Percentiles rank a stretch among this genome's conserved stretches.
These are phyloP conservation scores for Lecanosticta acicola DNA, from an alignment of 2,329 filamentous ascomycete species.

Conservation along the genomic window DNA sequence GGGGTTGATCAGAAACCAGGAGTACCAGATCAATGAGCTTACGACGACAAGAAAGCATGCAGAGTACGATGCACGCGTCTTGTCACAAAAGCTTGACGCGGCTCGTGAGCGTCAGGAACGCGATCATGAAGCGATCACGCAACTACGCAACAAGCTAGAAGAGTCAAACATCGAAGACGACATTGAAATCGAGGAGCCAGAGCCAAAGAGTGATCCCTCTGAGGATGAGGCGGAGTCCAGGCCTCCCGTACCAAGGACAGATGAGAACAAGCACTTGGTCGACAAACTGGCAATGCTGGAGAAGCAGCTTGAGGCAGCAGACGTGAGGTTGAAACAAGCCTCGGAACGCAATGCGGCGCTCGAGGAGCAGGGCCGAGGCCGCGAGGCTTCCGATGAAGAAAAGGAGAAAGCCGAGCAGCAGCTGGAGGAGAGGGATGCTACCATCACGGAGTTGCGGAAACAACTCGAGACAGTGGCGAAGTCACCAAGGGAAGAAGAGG, in stretches of 20 bases:
- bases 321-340: conserved; percentile 30
- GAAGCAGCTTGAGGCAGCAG: conserved; percentile 30
- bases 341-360: conserved; percentile 27
- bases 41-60: conserved; percentile 44
- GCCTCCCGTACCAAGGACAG: conserved; percentile 7
- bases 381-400: conserved; percentile 10
- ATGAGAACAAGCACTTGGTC: conserved; percentile 27
- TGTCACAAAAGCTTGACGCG: conserved; percentile 44
- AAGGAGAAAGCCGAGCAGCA: conserved; percentile 18
- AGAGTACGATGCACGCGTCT: conserved; percentile 44
- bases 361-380: conserved; percentile 23
- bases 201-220: conserved; percentile 8
- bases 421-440: conserved; percentile 25
- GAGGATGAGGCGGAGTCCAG: conserved; percentile 11
- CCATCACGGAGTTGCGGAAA: conserved; percentile 27
- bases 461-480: conserved; percentile 25
- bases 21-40: conserved; percentile 48
- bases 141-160: conserved; percentile 42
- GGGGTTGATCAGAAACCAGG: conserved; percentile 45
- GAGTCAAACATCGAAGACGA: conserved; percentile 36
- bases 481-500: conserved; percentile 15
- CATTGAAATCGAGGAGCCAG: conserved; percentile 18
- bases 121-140: conserved; percentile 44
- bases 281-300: conserved; percentile 30
- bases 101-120: conserved; percentile 44